Evolutionary conservation across 2,329 filamentous ascomycete species (phyloP).

Genomic region (Diplodia sapinea): DNA sequence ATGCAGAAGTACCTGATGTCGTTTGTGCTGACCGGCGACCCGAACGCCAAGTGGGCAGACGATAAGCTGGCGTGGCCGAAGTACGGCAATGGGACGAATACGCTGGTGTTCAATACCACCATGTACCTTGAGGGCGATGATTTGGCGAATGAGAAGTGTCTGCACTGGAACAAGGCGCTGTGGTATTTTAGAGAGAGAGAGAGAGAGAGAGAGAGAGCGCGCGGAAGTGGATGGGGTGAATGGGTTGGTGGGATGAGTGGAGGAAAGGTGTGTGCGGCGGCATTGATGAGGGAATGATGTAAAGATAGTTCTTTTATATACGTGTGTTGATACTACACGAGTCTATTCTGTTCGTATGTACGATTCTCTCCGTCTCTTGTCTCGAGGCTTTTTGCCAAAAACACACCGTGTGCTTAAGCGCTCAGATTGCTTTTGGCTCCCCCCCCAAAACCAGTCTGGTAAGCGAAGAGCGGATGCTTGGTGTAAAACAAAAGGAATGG

Average conservation of each 20-base stretch:
- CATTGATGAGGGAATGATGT: no score
- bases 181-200: conserved; percentile 46
- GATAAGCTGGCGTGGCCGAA: conserved; percentile 47
- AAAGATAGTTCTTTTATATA: no score
- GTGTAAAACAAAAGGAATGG: no score
- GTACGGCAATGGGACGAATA: conserved; percentile 38
- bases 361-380: no score
- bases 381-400: no score
- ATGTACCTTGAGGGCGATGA: conserved; percentile 42
- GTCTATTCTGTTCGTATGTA: no score
- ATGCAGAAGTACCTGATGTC: conserved; percentile 45
- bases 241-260: background rate
- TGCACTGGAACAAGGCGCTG: conserved; percentile 46
- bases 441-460: no score
- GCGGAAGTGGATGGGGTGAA: background rate
- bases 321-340: no score
- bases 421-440: no score
- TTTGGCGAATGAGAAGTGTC: conserved; percentile 41
- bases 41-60: conserved; percentile 41
- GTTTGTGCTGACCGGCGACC: conserved; percentile 41
- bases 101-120: conserved; percentile 44
- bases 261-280: no score
- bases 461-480: no score
- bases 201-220: background rate
- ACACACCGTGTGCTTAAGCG: no score